Evolutionary conservation across 2,329 filamentous ascomycete genomes (phyloP), one percentile per base, ranked within the genome.

Genomic region (Coniella lustricola): DNA sequence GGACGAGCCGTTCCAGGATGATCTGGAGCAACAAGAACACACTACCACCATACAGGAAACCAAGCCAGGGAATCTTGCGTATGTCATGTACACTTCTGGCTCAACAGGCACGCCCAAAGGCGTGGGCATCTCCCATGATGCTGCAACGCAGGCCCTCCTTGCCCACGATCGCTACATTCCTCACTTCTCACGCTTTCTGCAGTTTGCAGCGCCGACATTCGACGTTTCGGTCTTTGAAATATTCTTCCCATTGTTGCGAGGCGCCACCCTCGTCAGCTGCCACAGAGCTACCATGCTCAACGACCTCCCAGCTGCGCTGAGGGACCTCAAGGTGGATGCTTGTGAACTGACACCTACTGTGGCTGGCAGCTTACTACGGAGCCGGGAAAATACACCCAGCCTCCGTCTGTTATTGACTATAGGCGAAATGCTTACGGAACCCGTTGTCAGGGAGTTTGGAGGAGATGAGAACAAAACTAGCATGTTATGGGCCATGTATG

Each of bases 151-250:
- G 63, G 88, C 86, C 49, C 67, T 96, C 7, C 73, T 95, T 37
- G 87, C 88, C 2, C 90, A 96, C 60, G 76, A 94, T 59, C 74
- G 70, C 40, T 81, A 90, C 57, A 83, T 96, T 35, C 90, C 90
- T 2, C 34, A 46, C 0, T 95, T 95, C 60, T 72, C 72, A 14
- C 79, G 89, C 39, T 95, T 96, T 62, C 75, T 96, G 1, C 90
- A 96, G 62, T 95, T 95, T 63, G 90, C 90, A 4, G 85, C 89
- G 3, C 88, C 90, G 1, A 95, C 90, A 0, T 96, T 96, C 62
- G 90, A 96, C 64, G 90, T 96, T 7, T 95, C 88, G 0, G 84
- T 95, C 5, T 96, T 96, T 62, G 90, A 96, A 62, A 90, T 94
- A 7, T 95, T 95, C 72, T 95, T 95, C 55, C 86, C 90, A 0